Evolutionary conservation across 2,329 filamentous ascomycete genomes (phyloP), one percentile per base, ranked within the genome.

Genomic region (Aspergillus felis): DNA sequence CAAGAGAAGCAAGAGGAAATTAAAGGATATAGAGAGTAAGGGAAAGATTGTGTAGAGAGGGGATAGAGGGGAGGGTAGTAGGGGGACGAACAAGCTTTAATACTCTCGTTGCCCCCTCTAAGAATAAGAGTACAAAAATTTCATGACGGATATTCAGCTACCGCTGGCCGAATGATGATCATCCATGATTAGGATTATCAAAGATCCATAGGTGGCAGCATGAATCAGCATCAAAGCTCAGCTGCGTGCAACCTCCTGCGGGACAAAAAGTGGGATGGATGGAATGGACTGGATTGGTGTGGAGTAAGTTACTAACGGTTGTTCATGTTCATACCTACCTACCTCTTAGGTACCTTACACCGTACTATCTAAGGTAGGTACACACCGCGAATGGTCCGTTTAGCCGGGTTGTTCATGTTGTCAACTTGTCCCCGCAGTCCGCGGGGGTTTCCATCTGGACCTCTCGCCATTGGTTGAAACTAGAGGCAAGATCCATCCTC

Each of bases 41-140:
- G 42, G 50, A 29, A 59, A 28, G 50, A 24, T 12, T 46, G 42
- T 24, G 22, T n/a, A 44, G 56, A 47, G 41, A 61, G 65, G 32
- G 51, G 50, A 58, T 6, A 62, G 57, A 49, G 20, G 25, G 41
- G 27, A 42, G 52, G 24, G 46, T 46, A 51, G 61, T 61, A 67
- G 57, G 51, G 59, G 51, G 35, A n/a, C 12, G 55, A 50, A 56
- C 52, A 47, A 62, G 60, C 54, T 64, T 64, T 62, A 62, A 62
- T 62, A 56, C 48, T 57, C 48, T n/a, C 53, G 20, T 48, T 61
- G 46, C 59, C 61, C 61, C 59, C 61, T 63, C 59, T 57, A 62
- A 51, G 42, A 55, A 55, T 57, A 53, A 48, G 46, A 35, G 50
- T 17, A 44, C 44, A 57, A 47, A 27, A 53, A 55, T 22, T 51